Evolutionary conservation across 2,329 filamentous ascomycete genomes (phyloP).

Genomic region (Fusarium sp.): DNA sequence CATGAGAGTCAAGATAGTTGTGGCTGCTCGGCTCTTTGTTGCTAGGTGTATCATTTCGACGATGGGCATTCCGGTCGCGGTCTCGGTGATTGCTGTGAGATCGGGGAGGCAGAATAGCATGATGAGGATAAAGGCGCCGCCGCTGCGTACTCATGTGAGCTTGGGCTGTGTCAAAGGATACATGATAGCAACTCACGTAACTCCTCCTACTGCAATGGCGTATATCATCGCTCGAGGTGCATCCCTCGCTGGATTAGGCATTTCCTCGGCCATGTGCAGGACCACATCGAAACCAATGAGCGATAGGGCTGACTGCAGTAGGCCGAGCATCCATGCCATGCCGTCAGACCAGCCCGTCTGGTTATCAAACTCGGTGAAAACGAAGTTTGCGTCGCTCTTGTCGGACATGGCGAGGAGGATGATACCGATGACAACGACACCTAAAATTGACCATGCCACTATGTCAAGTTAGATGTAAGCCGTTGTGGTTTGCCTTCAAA

Average conservation of each 20-base stretch:
- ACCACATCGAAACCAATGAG: constrained; percentile 62
- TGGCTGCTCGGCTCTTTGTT: constrained; percentile 56
- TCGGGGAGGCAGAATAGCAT: constrained; percentile 60
- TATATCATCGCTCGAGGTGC: constrained; percentile 61
- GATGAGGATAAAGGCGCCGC: constrained; percentile 57
- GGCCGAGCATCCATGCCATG: constrained; percentile 62
- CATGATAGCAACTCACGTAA: constrained; percentile 52
- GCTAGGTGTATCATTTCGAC: constrained; percentile 61
- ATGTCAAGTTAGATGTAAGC: background rate
- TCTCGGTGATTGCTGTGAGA: constrained; percentile 51
- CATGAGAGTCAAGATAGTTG: constrained; percentile 59
- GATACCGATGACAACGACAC: constrained; percentile 60
- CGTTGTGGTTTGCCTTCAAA: background rate
- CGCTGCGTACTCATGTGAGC: constrained; percentile 38
- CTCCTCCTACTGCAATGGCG: constrained; percentile 59
- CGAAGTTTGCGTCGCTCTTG: constrained; percentile 59
- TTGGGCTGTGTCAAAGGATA: no score
- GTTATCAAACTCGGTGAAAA: constrained; percentile 62
- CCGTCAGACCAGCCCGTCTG: constrained; percentile 62
- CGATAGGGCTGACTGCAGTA: constrained; percentile 57
- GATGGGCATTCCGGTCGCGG: constrained; percentile 61
- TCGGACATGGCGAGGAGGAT: constrained; percentile 56
- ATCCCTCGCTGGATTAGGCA: constrained; percentile 58
- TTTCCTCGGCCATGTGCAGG: constrained; percentile 63
- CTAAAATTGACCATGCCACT: constrained; percentile 60